Percentiles rank a stretch among this genome's conserved stretches.
phyloP scores from a whole-genome alignment of 345 rosid species.

The Sonneratia alba region DNA sequence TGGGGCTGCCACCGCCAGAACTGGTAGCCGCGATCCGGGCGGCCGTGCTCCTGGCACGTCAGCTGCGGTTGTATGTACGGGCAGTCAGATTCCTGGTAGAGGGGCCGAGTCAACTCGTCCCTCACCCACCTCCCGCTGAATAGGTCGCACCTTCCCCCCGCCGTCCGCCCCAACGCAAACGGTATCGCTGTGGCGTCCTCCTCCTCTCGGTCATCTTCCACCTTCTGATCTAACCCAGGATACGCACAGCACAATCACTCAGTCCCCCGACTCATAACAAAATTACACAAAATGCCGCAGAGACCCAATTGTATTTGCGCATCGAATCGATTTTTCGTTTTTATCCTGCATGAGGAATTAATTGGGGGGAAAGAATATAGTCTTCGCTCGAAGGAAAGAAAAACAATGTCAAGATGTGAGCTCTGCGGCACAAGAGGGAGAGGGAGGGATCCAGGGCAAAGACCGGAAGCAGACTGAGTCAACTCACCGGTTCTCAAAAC shows the following conservation, averaged over 20 bases:
- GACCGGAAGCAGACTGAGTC: constrained; percentile 17
- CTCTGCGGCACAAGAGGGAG: not conserved
- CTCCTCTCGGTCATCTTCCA: constrained; percentile 13
- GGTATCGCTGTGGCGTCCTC: constrained; percentile 40
- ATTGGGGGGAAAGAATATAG: too few relatives aligned
- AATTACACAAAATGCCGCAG: not conserved
- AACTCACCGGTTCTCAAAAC: constrained; percentile 34
- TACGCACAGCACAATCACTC: not conserved
- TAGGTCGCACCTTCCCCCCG: constrained; percentile 51
- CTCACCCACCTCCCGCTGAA: constrained; percentile 86
- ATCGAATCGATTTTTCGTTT: too few relatives aligned
- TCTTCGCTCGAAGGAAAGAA: too few relatives aligned
- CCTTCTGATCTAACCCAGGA: constrained; percentile 13
- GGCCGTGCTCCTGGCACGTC: constrained; percentile 88
- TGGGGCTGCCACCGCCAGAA: constrained; percentile 92
- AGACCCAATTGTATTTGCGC: not conserved
- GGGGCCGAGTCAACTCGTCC: constrained; percentile 66
- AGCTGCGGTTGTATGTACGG: constrained; percentile 97
- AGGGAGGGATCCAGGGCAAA: not conserved
- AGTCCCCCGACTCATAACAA: not conserved
- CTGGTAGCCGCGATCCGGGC: constrained; percentile 74
- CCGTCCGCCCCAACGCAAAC: constrained; percentile 45
- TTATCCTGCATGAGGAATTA: too few relatives aligned
- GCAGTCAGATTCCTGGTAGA: constrained; percentile 79
- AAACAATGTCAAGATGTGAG: too few relatives aligned